A percentile compares a stretch with the other conserved stretches of the same genome.
These are phyloP conservation scores for Tolypocladium cylindrosporum DNA, from an alignment of 2,329 filamentous ascomycete species.

Conservation along the genomic window DNA sequence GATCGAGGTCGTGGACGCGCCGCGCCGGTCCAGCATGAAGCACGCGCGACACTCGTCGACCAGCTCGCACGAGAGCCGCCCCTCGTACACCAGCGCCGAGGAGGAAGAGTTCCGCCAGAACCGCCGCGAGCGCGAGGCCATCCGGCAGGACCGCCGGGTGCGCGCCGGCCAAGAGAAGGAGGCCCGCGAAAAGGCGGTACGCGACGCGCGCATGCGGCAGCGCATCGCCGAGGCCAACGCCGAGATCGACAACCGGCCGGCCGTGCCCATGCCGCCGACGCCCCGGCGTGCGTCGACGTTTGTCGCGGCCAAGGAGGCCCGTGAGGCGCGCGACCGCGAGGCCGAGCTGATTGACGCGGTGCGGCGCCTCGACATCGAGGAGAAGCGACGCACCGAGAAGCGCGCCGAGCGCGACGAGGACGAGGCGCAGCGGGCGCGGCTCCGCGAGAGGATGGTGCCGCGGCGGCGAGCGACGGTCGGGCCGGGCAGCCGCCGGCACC, in stretches of 20 bases:
- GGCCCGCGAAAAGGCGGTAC: conserved; percentile 12
- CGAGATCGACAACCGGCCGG: conserved; percentile 27
- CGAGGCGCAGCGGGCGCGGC: conserved; percentile 27
- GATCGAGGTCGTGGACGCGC: conserved; percentile 25
- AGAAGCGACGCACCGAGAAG: conserved; percentile 20
- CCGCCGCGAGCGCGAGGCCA: conserved; percentile 13
- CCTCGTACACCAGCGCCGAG: conserved; percentile 17
- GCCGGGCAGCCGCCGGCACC: conserved; percentile 23
- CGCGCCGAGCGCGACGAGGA: conserved; percentile 19
- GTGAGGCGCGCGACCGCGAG: conserved; percentile 8
- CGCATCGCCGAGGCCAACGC: conserved; percentile 32
- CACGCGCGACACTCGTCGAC: conserved; percentile 26
- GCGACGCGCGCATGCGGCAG: conserved; percentile 14
- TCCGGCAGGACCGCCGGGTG: conserved; percentile 13
- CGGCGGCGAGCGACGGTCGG: conserved; percentile 25
- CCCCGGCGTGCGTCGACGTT: conserved; percentile 13
- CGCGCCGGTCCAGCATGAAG: conserved; percentile 12
- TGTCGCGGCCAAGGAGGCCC: conserved; percentile 12
- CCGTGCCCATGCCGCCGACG: conserved; percentile 16
- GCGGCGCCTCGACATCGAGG: conserved; percentile 20
- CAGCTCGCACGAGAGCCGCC: conserved; percentile 24
- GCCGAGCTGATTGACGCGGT: conserved; percentile 24
- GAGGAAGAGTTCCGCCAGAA: conserved; percentile 17
- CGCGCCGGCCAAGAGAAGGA: conserved; percentile 7
- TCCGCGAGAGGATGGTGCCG: conserved; percentile 30